Evolutionary conservation across 129 eudicot species (phyloP).

Genomic region (Ambrosia artemisiifolia): DNA sequence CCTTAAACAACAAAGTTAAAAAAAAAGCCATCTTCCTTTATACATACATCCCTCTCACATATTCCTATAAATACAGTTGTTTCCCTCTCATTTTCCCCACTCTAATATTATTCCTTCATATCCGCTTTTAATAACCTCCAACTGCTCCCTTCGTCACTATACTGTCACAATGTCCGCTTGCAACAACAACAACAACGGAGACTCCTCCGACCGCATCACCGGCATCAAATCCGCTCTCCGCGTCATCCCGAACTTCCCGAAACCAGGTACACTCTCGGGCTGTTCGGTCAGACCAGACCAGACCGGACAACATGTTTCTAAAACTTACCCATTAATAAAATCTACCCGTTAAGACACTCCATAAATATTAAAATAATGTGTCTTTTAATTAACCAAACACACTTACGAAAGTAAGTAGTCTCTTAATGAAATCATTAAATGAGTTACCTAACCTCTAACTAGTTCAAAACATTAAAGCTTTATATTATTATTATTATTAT

Average conservation of each 20-base stretch:
- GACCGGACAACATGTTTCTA: too few relatives aligned
- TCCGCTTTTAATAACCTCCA: constrained; percentile 23
- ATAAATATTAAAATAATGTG: too few relatives aligned
- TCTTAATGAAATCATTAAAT: too few relatives aligned
- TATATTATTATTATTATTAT: not conserved
- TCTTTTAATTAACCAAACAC: too few relatives aligned
- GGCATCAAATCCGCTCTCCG: constrained; percentile 67
- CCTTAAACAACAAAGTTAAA: constrained; percentile 9
- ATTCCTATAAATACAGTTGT: constrained; percentile 32
- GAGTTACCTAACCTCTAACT: too few relatives aligned
- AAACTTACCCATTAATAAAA: too few relatives aligned
- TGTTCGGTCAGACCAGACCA: too few relatives aligned
- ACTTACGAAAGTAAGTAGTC: too few relatives aligned
- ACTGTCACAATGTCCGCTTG: constrained; percentile 25
- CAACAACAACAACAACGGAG: constrained; percentile 22
- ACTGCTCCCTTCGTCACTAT: constrained; percentile 7
- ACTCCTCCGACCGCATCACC: constrained; percentile 37
- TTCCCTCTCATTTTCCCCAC: constrained; percentile 31
- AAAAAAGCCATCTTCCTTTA: constrained; percentile 19
- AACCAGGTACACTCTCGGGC: constrained; percentile 54
- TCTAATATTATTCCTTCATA: constrained; percentile 6
- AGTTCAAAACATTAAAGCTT: not conserved
- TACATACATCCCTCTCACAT: not conserved
- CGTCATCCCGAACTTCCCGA: constrained; percentile 87
- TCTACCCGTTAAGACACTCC: too few relatives aligned